Base-by-base conservation (phyloP, 352 stramenopile species). In the Halophytophthora batemanensis region DNA sequence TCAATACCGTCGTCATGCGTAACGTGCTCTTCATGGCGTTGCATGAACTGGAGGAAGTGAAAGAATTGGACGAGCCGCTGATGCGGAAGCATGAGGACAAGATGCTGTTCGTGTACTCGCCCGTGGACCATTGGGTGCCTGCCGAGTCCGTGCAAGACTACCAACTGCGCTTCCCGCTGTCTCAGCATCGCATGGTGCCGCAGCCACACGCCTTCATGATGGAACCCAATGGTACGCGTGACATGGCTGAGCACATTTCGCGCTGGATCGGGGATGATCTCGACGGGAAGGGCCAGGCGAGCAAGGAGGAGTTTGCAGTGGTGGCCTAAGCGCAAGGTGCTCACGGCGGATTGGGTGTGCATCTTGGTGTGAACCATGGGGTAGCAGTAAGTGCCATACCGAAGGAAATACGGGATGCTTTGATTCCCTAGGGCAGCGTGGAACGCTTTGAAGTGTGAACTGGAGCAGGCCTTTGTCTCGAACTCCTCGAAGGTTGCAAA, bases 181-280 rank as follows among this genome's bases (percentile, higher is more conserved):
- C 65, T 5, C 59, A 65, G 14, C 74, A 86, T 50, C 67, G 71
- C 15, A 46, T 86, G 35, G 62, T 88, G 13, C 66, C 72, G 2
- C 71, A 87, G 63, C 56, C 57, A 39, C 80, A 90, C 38, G 80
- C 70, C n/a, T 90, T 90, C 51, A 90, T 90, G 80, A 86, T 88
- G 74, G 76, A 84, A 29, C 23, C 18, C 0, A 71, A 85, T 23
- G 80, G 80, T 38, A 77, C 77, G 55, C 59, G 64, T 12, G 75
- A 85, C 44, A 90, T 90, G 77, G 74, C 73, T 10, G 66, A 56
- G 14, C 74, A 82, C 44, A 86, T 86, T 18, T 73, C 66, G 6
- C 62, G 74, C 37, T 88, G 75, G 72, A 48, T 90, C 19, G 50
- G 57, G n/a, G 69, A 74, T 5, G 57, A 66, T 21, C 41, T 73